phyloP scores from a whole-genome alignment of 306 rosid species.

The Fragaria vesca region DNA sequence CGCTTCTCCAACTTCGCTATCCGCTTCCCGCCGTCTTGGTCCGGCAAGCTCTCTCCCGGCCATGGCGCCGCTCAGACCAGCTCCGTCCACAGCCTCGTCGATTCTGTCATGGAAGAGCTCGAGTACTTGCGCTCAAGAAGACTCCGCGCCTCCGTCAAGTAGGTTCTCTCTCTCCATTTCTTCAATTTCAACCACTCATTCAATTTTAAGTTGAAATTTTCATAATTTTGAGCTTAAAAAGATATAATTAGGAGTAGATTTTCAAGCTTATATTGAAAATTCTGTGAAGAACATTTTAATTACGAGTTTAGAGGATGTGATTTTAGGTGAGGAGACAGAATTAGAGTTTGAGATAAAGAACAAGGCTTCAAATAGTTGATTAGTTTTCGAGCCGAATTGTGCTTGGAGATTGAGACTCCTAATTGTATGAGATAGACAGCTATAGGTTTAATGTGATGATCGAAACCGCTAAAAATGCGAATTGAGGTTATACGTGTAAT shows the following conservation, averaged over 20 bases:
- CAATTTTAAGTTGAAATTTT: neutral
- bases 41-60: conserved; percentile 23
- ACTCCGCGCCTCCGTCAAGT: conserved; percentile 56
- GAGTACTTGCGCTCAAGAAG: conserved; percentile 39
- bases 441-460: neutral
- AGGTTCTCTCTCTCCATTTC: conserved; percentile 1
- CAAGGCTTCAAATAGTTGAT: neutral
- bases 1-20: conserved; percentile 22
- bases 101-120: conserved; percentile 69
- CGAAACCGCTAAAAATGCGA: neutral
- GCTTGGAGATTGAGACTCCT: neutral
- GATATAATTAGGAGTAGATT: neutral
- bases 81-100: conserved; percentile 56
- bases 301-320: neutral
- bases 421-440: neutral
- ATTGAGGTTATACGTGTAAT: neutral
- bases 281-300: neutral
- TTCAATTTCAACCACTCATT: neutral
- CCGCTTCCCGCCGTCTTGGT: conserved; percentile 17
- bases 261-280: neutral
- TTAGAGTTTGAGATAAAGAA: neutral
- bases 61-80: conserved; percentile 41
- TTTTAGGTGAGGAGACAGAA: neutral
- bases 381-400: neutral
- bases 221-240: neutral